Conservation (phyloP, 148 eudicot genomes). For the Rhododendron molle region DNA sequence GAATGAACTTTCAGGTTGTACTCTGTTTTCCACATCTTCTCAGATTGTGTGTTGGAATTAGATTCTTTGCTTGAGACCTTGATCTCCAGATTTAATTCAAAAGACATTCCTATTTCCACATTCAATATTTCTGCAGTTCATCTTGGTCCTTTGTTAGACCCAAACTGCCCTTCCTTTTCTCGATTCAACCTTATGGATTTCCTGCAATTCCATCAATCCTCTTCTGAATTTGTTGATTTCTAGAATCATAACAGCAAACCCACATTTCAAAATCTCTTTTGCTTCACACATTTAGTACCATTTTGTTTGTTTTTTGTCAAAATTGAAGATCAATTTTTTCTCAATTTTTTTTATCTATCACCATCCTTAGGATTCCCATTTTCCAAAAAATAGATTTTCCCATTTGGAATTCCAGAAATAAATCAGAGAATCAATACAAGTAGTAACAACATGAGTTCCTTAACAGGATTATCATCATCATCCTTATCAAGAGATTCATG, state of each 20-base stretch:
- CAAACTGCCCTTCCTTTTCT: background rate
- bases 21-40: background rate
- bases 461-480: slow-evolving; percentile 33
- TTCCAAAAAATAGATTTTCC: slow-evolving; percentile 7
- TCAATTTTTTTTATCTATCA: slow-evolving; percentile 19
- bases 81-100: background rate
- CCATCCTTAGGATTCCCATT: background rate
- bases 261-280: slow-evolving; percentile 2
- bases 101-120: background rate
- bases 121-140: background rate
- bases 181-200: background rate
- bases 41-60: background rate
- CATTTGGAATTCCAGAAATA: slow-evolving; percentile 8
- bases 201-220: background rate
- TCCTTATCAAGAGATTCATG: slow-evolving; percentile 38
- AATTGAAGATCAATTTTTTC: background rate
- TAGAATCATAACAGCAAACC: slow-evolving; percentile 11
- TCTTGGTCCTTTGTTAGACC: background rate
- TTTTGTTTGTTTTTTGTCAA: slow-evolving; percentile 5
- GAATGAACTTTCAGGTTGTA: background rate
- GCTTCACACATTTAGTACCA: slow-evolving; percentile 11
- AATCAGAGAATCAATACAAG: background rate
- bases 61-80: background rate
- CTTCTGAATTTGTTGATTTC: background rate
- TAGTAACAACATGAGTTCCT: slow-evolving; percentile 36